A percentile compares a stretch with the other conserved stretches of the same genome.
Conservation (phyloP, 1,139 yeast genomes). For the Sugiyamaella pinicola region DNA sequence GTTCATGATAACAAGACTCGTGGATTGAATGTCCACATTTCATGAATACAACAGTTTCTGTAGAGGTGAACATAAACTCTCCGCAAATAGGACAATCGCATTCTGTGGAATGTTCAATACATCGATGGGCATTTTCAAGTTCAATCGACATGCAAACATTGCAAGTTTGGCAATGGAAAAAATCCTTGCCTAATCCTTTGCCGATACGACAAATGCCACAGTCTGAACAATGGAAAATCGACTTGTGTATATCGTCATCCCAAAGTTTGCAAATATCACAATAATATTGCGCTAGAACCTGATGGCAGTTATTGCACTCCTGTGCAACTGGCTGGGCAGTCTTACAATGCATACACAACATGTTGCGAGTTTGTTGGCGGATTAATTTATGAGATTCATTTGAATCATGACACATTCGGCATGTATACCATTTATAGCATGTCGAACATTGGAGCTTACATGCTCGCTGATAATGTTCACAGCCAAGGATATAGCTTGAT, state of each 20-base stretch:
- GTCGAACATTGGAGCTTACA: conserved; percentile 82
- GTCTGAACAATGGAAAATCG: conserved; percentile 87
- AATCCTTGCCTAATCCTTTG: conserved; percentile 81
- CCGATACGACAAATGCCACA: conserved; percentile 95
- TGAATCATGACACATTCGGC: conserved; percentile 85
- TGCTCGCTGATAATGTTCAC: conserved; percentile 79
- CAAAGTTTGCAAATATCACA: conserved; percentile 78
- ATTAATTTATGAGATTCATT: conserved; percentile 59
- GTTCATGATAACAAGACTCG: conserved; percentile 77
- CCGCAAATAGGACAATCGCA: conserved; percentile 93
- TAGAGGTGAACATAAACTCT: conserved; percentile 87
- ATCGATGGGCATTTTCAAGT: conserved; percentile 72
- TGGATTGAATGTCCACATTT: conserved; percentile 94
- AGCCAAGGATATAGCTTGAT: conserved; percentile 56
- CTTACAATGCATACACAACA: conserved; percentile 79
- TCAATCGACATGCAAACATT: conserved; percentile 86
- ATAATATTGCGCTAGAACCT: conserved; percentile 70
- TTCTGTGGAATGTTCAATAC: conserved; percentile 85
- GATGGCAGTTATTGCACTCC: conserved; percentile 67
- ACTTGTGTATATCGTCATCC: conserved; percentile 75
- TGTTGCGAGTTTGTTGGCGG: conserved; percentile 64
- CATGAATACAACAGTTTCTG: conserved; percentile 86
- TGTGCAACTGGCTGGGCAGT: conserved; percentile 74
- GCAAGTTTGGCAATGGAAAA: conserved; percentile 88
- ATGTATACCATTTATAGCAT: conserved; percentile 74